Evolutionary conservation across 176 grass and related monocot genomes (phyloP), one percentile per base, ranked within the genome.

Genomic region (Oryza meyeriana): DNA sequence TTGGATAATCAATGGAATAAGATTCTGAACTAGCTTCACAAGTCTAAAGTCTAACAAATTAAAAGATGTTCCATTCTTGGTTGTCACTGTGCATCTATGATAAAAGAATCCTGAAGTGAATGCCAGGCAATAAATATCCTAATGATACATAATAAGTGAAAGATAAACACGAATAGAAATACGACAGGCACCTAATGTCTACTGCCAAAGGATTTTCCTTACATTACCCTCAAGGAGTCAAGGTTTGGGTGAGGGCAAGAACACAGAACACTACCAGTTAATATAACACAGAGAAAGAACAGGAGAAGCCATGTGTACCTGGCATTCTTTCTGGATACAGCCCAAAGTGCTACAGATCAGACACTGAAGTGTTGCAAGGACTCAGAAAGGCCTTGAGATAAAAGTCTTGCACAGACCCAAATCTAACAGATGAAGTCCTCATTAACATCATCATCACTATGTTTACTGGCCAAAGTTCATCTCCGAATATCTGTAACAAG

Each of bases 391-490:
- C 65, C 58, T 78, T 71, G 36, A 65, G 67, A 57, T 83, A 75
- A 87, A 80, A 59, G 77, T 84, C 87, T 64, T 64, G 63, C 32
- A 84, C 45, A 58, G 78, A 85, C 35, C 55, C 78, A 77, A 77
- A 89, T 57, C 72, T 76, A 36, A 55, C 24, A 84, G 39, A 55
- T 55, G 48, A 69, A 77, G 66, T 57, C 64, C 72, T 61, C 58
- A 10, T 31, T 82, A 71, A 45, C 2, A 25, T 20, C 76, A 77
- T 82, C 78, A 20, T 50, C 7, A 44, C 63, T 84, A 79, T 75
- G 66, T 71, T 95, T 79, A 90, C 47, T 91, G 85, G 62, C 93
- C 96, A 90, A 99, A 95, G 82, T 95, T 98, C 93, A 98, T 98
- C 81, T 95, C 90, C 2, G 93, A 99, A 66, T 99, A 99, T 71